Evolutionary conservation across 2,329 filamentous ascomycete species (phyloP).

Genomic region (Claviceps monticola): DNA sequence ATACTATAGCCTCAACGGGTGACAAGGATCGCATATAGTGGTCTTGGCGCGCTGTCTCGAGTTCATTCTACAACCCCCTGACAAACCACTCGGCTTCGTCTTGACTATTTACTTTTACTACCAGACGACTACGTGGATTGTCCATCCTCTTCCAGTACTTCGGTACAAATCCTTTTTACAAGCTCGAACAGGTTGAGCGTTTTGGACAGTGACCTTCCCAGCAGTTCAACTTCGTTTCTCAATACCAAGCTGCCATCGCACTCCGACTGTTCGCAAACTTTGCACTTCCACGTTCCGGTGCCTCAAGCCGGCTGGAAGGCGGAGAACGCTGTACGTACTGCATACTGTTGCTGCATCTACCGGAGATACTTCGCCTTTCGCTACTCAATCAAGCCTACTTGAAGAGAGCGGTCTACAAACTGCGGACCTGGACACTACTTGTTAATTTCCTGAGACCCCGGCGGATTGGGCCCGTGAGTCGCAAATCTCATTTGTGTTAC

Average conservation of each 20-base stretch:
- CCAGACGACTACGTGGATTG: neutral
- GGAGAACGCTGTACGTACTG: neutral
- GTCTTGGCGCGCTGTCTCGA: neutral
- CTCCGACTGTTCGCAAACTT: neutral
- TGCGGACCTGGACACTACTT: neutral
- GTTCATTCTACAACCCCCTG: neutral
- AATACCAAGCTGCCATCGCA: neutral
- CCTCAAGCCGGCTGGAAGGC: neutral
- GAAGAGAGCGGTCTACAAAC: neutral
- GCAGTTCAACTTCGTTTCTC: neutral
- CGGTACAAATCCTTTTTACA: neutral
- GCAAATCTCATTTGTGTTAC: conserved; percentile 1
- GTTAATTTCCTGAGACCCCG: neutral
- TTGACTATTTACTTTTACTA: neutral
- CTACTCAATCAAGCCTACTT: neutral
- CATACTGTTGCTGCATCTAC: neutral
- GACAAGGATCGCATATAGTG: neutral
- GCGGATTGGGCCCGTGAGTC: neutral
- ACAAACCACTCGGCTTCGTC: neutral
- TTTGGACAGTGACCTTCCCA: neutral
- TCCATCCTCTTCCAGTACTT: neutral
- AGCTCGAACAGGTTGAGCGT: neutral
- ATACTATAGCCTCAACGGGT: conserved; percentile 2
- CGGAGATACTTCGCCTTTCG: neutral
- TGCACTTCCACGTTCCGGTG: neutral